Evolutionary conservation across 139 green algal species (phyloP), one percentile per base, ranked within the genome.

Genomic region (Chlamydomonas schloesseri): DNA sequence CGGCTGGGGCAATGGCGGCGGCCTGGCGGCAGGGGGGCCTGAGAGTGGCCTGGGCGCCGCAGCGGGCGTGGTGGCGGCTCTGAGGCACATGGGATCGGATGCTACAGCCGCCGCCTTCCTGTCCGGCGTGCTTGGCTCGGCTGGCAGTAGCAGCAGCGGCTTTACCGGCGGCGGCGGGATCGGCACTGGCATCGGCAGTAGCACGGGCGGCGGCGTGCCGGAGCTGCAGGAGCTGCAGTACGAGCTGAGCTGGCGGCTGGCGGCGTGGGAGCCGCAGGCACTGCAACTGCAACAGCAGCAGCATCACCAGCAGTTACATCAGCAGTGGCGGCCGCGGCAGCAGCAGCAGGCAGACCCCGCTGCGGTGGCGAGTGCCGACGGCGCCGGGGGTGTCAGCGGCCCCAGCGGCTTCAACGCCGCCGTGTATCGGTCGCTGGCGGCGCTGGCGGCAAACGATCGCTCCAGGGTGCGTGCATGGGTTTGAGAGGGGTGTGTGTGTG

Each of bases 161-260:
- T n/a, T n/a, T n/a, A n/a, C n/a, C n/a, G n/a, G n/a, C n/a, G n/a
- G n/a, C n/a, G n/a, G n/a, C n/a, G n/a, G n/a, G n/a, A 50, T 55
- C 23, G 74, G 57, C 57, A 58, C 57, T 33, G 73, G 13, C 57
- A 58, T 1, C 75, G 34, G 20, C 42, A 42, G 11, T 29, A 23
- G 13, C 24, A 58, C 46, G 10, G 29, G 15, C 2, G n/a, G 15
- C 26, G 33, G n/a, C 17, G 24, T 4, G 1, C 9, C 68, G 13
- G 13, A 13, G 21, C 55, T 73, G 42, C 26, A 33, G 24, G 87
- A 90, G 71, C 53, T 90, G 64, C 53, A 77, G 81, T 81, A 88
- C 57, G 87, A 90, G 81, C 55, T 90, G 53, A 74, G 57, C 31
- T 90, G 87, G 87, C 73, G 87, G 81, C 73, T 90, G 36, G 55